These are phyloP conservation scores for Geosmithia flava DNA, from an alignment of 2,329 filamentous ascomycete genomes.

Conservation along the genomic window DNA sequence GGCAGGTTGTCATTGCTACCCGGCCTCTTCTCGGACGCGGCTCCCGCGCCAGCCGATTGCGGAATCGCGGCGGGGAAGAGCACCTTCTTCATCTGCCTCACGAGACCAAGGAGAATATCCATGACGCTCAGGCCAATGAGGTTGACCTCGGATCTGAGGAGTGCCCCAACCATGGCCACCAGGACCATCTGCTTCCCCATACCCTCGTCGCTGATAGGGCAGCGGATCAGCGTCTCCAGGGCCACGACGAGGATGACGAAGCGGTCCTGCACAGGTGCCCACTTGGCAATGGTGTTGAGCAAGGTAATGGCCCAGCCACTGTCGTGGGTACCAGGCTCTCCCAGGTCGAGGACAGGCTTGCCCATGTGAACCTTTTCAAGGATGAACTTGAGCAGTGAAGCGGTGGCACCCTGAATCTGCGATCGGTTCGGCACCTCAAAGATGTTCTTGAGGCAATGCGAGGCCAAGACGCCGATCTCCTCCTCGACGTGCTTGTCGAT, in stretches of 20 bases:
- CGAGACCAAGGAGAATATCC: conserved; percentile 77
- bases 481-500: conserved; percentile 85
- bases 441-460: conserved; percentile 77
- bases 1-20: conserved; percentile 15
- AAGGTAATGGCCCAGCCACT: conserved; percentile 72
- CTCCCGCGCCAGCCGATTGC: conserved; percentile 13
- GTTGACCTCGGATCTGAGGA: conserved; percentile 81
- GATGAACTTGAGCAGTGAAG: conserved; percentile 64
- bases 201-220: conserved; percentile 56
- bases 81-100: conserved; percentile 70
- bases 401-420: conserved; percentile 69
- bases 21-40: conserved; percentile 20
- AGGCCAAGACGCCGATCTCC: conserved; percentile 71
- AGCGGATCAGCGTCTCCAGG: conserved; percentile 62
- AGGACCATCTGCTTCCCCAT: conserved; percentile 64
- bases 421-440: conserved; percentile 71
- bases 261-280: conserved; percentile 88
- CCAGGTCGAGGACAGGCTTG: conserved; percentile 38
- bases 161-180: conserved; percentile 65
- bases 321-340: conserved; percentile 27
- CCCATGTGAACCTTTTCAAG: conserved; percentile 41
- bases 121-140: conserved; percentile 93
- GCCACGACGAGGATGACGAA: conserved; percentile 79
- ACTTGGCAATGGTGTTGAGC: conserved; percentile 67
- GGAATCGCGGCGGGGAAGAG: conserved; percentile 47